phyloP scores from a whole-genome alignment of 805 yeast genomes.

The Wickerhamiella bombiphila region DNA sequence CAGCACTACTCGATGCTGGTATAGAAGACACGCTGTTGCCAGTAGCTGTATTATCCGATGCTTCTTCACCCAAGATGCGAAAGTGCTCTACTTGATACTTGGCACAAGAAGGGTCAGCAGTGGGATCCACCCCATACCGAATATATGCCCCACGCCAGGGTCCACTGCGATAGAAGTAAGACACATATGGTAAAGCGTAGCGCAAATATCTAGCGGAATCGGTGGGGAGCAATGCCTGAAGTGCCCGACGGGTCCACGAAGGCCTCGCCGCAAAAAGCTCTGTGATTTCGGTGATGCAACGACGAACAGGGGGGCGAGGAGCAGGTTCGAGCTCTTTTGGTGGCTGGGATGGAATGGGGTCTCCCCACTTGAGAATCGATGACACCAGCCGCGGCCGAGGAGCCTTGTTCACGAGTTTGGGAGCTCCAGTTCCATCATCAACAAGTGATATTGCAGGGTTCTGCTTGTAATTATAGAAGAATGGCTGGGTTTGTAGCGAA shows the following conservation, averaged over 20 bases:
- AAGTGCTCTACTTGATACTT: slow-evolving; percentile 77
- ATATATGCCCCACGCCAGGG: slow-evolving; percentile 90
- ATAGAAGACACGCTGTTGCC: too few species aligned
- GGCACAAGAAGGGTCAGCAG: slow-evolving; percentile 37
- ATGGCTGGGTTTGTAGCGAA: slow-evolving; percentile 62
- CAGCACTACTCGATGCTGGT: slow-evolving; percentile 3
- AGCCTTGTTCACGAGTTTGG: slow-evolving; percentile 22
- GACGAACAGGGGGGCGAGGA: slow-evolving; percentile 28
- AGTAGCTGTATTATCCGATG: slow-evolving; percentile 13
- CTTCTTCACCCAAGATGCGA: slow-evolving; percentile 28
- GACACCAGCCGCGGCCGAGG: slow-evolving; percentile 22
- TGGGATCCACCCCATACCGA: slow-evolving; percentile 66
- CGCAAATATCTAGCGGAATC: slow-evolving; percentile 29
- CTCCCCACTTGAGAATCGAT: slow-evolving; percentile 24
- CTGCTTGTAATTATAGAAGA: slow-evolving; percentile 59
- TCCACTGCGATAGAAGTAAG: slow-evolving; percentile 72
- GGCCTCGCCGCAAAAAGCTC: slow-evolving; percentile 56
- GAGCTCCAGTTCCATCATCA: slow-evolving; percentile 36
- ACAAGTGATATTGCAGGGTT: slow-evolving; percentile 45
- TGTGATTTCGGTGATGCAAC: slow-evolving; percentile 25
- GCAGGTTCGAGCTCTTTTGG: slow-evolving; percentile 28
- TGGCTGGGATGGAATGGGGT: slow-evolving; percentile 22
- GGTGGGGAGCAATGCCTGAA: slow-evolving; percentile 21
- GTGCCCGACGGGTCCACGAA: slow-evolving; percentile 69
- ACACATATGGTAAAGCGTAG: slow-evolving; percentile 69